Evolutionary conservation across 768 basidiomycete species (phyloP), one percentile per base, ranked within the genome.

Genomic region (Rhodocollybia butyracea): DNA sequence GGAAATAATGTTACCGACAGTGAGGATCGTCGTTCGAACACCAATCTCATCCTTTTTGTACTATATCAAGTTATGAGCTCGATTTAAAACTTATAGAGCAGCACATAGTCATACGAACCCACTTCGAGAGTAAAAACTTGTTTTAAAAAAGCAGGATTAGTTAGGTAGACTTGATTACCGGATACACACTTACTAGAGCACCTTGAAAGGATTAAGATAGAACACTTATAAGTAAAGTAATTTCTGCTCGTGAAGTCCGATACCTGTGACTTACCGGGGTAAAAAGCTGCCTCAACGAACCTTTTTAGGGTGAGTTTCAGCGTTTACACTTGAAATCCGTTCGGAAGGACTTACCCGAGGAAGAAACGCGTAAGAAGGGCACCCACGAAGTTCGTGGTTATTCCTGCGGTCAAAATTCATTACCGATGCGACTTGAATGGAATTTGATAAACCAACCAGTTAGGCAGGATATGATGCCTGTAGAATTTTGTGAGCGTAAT

Each of bases 1-100:
- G n/a, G 72, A 73, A 56, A 79, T 74, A 30, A 81, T 68, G 52
- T 75, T 79, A 29, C 80, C 79, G 58, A 75, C 78, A 59, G 74
- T 78, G 30, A 81, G 63, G 46, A 78, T 68, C 34, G 77, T 73
- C 8, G 55, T 56, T 15, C 55, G 68, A 5, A 32, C 55, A 39
- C 73, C 78, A 32, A 80, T 70, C 60, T 81, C 78, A 34, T 71
- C 62, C 48, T 66, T 65, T 38, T 65, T 74, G 64, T 78, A 80
- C 78, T n/a, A n/a, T 76, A 77, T 34, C 36, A 53, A 55, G 21
- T 31, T 54, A 53, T 22, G 32, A 22, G 19, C n/a, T 24, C 15
- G 13, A n/a, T 5, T 39, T 17, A n/a, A 43, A 34, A 15, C 11
- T 24, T 1, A 0, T n/a, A 24, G 27, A 13, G 24, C 12, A 31